Base-by-base conservation (phyloP, 257 asterid genomes). In the Ehretia macrophylla region DNA sequence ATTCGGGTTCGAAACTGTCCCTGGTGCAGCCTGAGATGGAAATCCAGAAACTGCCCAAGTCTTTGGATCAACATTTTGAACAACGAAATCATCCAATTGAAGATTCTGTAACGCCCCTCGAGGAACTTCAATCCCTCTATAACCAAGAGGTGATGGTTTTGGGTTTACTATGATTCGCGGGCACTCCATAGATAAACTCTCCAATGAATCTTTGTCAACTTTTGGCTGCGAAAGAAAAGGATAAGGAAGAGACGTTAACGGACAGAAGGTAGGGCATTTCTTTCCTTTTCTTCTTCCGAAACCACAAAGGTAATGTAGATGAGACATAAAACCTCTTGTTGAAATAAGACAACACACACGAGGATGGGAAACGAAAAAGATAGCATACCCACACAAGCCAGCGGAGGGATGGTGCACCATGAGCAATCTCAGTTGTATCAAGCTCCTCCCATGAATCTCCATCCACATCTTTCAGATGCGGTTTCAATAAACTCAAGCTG, bases 371-470 rank as follows among this genome's bases (percentile, higher is more conserved):
- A 27, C 6, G 35, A 27, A 27, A 27, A 27, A 6, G 35, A 27
- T 27, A 14, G 47, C 47, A 45, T 88, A 92, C 99, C 99, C 99
- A 92, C 21, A 89, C 83, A 51, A 92, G 99, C 97, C 99, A 92
- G 57, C 91, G 89, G 56, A 92, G 86, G 5, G 97, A 92, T 32
- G 57, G 78, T 18, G 96, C 85, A 71, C 81, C 82, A 8, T 62
- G 84, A 49, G 77, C 62, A 57, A 92, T 72, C 44, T 84, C 86
- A 22, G 59, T 63, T 44, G 85, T 56, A 55, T 86, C 97, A 46
- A 92, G 89, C 68, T 92, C 99, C 84, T 92, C 99, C 99, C 99
- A 92, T 11, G 99, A 88, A 55, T 92, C 99, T 47, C 91, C 95
- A 47, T 64, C 91, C 27, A 73, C 72, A 32, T 78, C 72, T 21